phyloP scores from a whole-genome alignment of 257 asterid species.

The Solanum sparsipilum region DNA sequence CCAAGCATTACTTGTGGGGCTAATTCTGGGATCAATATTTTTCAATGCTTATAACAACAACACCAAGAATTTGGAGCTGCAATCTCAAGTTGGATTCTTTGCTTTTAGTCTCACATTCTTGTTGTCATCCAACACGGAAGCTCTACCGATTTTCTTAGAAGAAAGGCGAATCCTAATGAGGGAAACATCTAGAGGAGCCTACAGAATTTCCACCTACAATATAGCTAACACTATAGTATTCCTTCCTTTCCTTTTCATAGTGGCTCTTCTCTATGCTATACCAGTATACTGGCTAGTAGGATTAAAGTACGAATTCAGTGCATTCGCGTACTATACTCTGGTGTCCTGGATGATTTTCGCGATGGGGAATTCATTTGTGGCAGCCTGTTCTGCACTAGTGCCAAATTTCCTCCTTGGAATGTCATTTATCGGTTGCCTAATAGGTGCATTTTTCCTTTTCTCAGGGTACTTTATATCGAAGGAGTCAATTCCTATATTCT shows the following conservation, averaged over 20 bases:
- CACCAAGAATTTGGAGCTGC: slow-evolving; percentile 25
- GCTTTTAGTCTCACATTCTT: slow-evolving; percentile 64
- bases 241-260: slow-evolving; percentile 52
- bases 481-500: slow-evolving; percentile 49
- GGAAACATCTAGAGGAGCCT: slow-evolving; percentile 72
- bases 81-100: slow-evolving; percentile 59
- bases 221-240: slow-evolving; percentile 56
- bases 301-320: slow-evolving; percentile 20
- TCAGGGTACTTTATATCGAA: slow-evolving; percentile 64
- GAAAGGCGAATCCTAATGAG: slow-evolving; percentile 52
- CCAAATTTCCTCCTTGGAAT: slow-evolving; percentile 57
- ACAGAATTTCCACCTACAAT: slow-evolving; percentile 58
- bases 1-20: slow-evolving; percentile 55
- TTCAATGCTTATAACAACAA: slow-evolving; percentile 18
- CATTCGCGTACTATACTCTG: slow-evolving; percentile 43
- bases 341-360: slow-evolving; percentile 53
- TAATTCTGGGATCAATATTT: slow-evolving; percentile 57
- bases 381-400: slow-evolving; percentile 48
- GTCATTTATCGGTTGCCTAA: slow-evolving; percentile 40
- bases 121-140: slow-evolving; percentile 76
- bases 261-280: slow-evolving; percentile 41
- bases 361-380: slow-evolving; percentile 65
- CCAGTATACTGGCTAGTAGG: slow-evolving; percentile 76
- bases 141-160: slow-evolving; percentile 70
- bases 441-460: slow-evolving; percentile 70